phyloP scores from a whole-genome alignment of 1,284 basidiomycete species.

The Earliella scabrosa region DNA sequence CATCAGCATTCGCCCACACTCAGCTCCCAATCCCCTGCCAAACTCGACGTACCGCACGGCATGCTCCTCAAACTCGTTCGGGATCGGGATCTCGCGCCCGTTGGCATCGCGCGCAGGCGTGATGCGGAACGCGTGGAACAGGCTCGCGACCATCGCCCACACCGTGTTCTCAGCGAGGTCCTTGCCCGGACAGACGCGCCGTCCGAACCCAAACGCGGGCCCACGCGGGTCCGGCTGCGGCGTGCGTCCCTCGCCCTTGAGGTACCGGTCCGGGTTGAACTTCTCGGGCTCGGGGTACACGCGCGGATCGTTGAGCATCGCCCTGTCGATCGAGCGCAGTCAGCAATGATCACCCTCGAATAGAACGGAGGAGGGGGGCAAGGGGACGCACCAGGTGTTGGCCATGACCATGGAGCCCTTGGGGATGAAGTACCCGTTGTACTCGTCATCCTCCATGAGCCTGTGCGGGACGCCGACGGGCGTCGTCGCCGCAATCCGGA shows the following conservation, averaged over 20 bases:
- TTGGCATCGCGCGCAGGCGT: neutral
- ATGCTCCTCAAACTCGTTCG: neutral
- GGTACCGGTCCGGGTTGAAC: conserved; percentile 21
- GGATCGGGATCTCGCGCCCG: neutral
- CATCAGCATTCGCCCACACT: neutral
- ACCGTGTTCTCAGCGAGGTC: neutral
- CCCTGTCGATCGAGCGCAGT: neutral
- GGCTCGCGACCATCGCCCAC: neutral
- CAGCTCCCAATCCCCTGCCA: too few species aligned
- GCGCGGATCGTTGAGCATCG: conserved; percentile 8
- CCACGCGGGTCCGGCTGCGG: conserved; percentile 24
- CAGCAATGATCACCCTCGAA: neutral
- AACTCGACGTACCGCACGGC: neutral
- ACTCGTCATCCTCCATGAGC: conserved; percentile 5
- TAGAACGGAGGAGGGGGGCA: too few species aligned
- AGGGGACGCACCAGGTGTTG: conserved; percentile 15
- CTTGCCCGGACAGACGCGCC: conserved; percentile 4
- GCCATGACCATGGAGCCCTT: neutral
- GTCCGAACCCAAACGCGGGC: conserved; percentile 28
- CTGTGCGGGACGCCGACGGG: conserved; percentile 9
- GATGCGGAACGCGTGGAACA: neutral
- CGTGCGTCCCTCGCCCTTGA: conserved; percentile 6
- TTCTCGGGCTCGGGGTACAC: conserved; percentile 10
- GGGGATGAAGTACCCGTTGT: conserved; percentile 17
- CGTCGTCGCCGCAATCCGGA: conserved; percentile 35